These are phyloP conservation scores for Glycine latifolia DNA, from an alignment of 306 rosid species.

Conservation along the genomic window DNA sequence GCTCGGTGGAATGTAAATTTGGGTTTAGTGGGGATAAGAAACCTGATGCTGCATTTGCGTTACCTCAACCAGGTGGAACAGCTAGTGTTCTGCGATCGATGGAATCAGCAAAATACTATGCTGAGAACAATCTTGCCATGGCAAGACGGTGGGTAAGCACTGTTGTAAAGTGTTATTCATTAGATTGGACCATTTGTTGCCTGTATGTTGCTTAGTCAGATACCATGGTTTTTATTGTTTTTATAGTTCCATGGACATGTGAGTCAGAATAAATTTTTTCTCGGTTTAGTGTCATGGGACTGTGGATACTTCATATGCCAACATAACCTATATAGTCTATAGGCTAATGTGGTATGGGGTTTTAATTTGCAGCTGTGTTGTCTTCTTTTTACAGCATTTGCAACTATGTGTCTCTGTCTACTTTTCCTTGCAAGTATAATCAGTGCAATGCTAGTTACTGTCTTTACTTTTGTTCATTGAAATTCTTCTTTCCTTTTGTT, in stretches of 20 bases:
- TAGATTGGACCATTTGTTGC: constrained; percentile 35
- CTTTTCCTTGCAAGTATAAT: constrained; percentile 33
- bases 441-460: constrained; percentile 22
- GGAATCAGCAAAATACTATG: constrained; percentile 86
- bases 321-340: constrained; percentile 27
- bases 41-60: constrained; percentile 83
- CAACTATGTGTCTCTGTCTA: neutral
- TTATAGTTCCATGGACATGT: constrained; percentile 37
- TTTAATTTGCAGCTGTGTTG: constrained; percentile 22
- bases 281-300: constrained; percentile 9
- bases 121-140: constrained; percentile 68
- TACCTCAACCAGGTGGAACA: constrained; percentile 55
- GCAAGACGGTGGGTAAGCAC: constrained; percentile 99
- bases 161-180: constrained; percentile 49
- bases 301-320: neutral
- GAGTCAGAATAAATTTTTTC: constrained; percentile 14
- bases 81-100: constrained; percentile 80
- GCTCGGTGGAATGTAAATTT: constrained; percentile 84
- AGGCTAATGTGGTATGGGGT: constrained; percentile 20
- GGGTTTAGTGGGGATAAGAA: constrained; percentile 50
- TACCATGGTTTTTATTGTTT: neutral
- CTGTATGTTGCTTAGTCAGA: constrained; percentile 24
- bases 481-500: constrained; percentile 31
- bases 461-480: neutral
- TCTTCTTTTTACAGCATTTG: constrained; percentile 27